Evolutionary conservation across 192 early-diverging fungal genomes (phyloP).

Genomic region (Linnemannia hyalina): DNA sequence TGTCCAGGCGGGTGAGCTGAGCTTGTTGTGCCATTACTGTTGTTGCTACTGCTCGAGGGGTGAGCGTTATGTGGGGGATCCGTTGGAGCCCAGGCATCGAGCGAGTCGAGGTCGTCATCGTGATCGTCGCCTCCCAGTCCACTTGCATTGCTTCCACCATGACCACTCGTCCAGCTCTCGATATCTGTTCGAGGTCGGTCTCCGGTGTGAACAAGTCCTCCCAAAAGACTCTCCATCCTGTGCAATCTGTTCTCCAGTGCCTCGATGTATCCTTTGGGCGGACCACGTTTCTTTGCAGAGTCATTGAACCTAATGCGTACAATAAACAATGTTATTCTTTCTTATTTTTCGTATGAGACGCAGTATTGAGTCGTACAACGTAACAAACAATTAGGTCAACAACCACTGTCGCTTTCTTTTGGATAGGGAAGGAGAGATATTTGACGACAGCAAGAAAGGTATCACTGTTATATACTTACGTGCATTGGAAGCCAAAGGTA

Average conservation of each 20-base stretch:
- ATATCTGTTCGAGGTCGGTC: slow-evolving; percentile 52
- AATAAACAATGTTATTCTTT: not conserved
- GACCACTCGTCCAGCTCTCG: slow-evolving; percentile 15
- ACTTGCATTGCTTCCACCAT: not conserved
- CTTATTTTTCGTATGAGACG: too few species aligned
- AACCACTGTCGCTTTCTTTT: too few species aligned
- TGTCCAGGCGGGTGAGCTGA: not conserved
- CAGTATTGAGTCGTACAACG: too few species aligned
- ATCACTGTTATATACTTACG: slow-evolving; percentile 31
- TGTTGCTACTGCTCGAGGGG: not conserved
- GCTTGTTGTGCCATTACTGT: not conserved
- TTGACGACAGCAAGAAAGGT: too few species aligned
- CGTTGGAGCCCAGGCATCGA: slow-evolving; percentile 48
- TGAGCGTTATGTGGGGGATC: not conserved
- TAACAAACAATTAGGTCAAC: too few species aligned
- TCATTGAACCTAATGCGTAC: slow-evolving; percentile 18
- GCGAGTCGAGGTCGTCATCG: slow-evolving; percentile 36
- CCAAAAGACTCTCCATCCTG: slow-evolving; percentile 77
- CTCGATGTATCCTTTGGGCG: slow-evolving; percentile 90
- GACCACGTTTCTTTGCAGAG: slow-evolving; percentile 72
- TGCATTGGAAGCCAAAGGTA: slow-evolving; percentile 61
- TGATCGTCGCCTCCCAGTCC: slow-evolving; percentile 21
- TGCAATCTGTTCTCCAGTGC: slow-evolving; percentile 82
- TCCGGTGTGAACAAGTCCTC: slow-evolving; percentile 65
- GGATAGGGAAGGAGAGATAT: too few species aligned